Percentiles rank a stretch among this genome's conserved stretches.
Conservation (phyloP, 2,329 filamentous ascomycete species). For the Cercospora janseana region DNA sequence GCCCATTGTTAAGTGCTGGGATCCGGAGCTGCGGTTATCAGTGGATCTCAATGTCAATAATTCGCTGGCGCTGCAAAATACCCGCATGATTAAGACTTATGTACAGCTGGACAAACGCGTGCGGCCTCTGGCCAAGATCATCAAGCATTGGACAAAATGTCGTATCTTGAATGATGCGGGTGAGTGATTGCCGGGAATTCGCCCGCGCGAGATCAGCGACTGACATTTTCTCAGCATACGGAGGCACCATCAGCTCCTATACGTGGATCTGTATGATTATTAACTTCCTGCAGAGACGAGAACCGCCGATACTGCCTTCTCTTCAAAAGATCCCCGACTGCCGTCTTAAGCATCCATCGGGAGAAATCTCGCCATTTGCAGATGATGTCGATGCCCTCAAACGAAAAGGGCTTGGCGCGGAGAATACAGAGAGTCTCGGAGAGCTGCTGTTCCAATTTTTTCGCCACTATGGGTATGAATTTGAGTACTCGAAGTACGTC, state of each 20-base stretch:
- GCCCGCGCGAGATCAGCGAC: neutral
- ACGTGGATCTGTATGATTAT: slow-evolving; percentile 99
- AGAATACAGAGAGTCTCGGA: slow-evolving; percentile 79
- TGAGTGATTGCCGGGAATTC: slow-evolving; percentile 47
- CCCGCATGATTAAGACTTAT: slow-evolving; percentile 95
- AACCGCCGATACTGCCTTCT: slow-evolving; percentile 78
- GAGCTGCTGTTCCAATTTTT: slow-evolving; percentile 95
- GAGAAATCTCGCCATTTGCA: slow-evolving; percentile 73
- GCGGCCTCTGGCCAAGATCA: slow-evolving; percentile 87
- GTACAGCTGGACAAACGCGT: slow-evolving; percentile 90
- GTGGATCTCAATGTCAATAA: slow-evolving; percentile 99
- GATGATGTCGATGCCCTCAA: slow-evolving; percentile 67
- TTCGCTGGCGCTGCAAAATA: slow-evolving; percentile 89
- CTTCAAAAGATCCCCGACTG: slow-evolving; percentile 72
- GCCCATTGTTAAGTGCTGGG: slow-evolving; percentile 98
- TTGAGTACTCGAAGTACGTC: slow-evolving; percentile 81
- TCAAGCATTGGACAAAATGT: slow-evolving; percentile 95
- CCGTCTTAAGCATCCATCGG: slow-evolving; percentile 61
- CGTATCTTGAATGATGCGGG: slow-evolving; percentile 94
- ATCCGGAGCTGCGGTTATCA: slow-evolving; percentile 81
- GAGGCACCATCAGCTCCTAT: slow-evolving; percentile 93
- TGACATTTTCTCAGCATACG: slow-evolving; percentile 62
- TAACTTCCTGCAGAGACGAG: slow-evolving; percentile 86
- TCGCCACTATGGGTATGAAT: slow-evolving; percentile 87
- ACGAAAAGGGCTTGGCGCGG: slow-evolving; percentile 70